Base-by-base conservation (phyloP, 306 rosid genomes). In the Acacia acuminata region DNA sequence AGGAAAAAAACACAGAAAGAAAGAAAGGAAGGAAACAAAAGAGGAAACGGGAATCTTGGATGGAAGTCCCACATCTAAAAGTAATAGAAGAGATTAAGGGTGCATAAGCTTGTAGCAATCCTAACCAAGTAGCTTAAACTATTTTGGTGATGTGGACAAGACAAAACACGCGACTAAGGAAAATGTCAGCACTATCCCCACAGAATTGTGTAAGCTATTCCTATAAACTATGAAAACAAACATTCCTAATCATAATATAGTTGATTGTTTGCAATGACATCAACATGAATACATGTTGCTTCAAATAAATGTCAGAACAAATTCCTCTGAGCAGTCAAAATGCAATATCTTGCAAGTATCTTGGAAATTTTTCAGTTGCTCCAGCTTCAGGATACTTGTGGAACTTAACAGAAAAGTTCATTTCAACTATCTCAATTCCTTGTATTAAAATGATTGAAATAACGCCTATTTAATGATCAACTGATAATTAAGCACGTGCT, bases 311-410 rank as follows among this genome's bases (percentile, higher is more conserved):
- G 48, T 45, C 51, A 3, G 55, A 79, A 56, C 19, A 73, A 7
- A 64, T 40, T 73, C 61, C 22, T 20, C 25, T 50, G 67, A 67
- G 76, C 19, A 84, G 58, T 81, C 24, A 42, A 67, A 84, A 70
- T 73, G 75, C 80, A 83, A 83, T 60, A 81, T 73, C 40, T 81
- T 73, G 90, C 77, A 60, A 81, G 42, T 60, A 67, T 77, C 60
- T 19, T 40, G 15, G 67, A 60, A 51, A 77, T 40, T 58, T 48
- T 55, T n/a, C 5, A 9, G 56, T 36, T 77, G 73, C 50, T 77
- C 79, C 69, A 5, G 73, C 73, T 47, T 32, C 55, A 44, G 34
- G 68, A 53, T 80, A 25, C 45, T 73, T 80, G 30, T 65, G 48
- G 70, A 66, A 80, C 30, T 60, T 20, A 32, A 60, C 42, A 73